Base-by-base conservation (phyloP, 2,329 filamentous ascomycete genomes). In the Colletotrichum melonis region DNA sequence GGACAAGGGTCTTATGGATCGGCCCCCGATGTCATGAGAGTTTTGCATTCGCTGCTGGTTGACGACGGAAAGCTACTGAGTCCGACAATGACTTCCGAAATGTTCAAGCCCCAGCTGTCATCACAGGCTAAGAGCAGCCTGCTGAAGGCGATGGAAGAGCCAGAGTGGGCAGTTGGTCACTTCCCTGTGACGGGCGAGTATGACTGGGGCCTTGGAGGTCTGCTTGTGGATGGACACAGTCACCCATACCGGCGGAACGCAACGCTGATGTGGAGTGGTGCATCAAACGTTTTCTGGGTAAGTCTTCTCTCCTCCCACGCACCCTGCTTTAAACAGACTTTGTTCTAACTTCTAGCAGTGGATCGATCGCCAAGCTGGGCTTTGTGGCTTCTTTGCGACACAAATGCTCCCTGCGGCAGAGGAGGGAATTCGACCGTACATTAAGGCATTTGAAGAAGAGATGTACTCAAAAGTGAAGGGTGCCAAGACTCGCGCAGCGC, bases 51-150 rank as follows among this genome's bases (percentile, higher is more conserved):
- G 2, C 76, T 91, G 1, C 80, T 89, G 0, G 78, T 79, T 1
- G 84, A 89, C 58, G 88, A 90, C 65, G 85, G 84, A 4, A 85
- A 82, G 55, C 75, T 90, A 0, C 81, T 91, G 7, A 81, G 78
- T 24, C 79, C 80, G 0, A 78, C 78, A 4, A 87, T 83, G 0
- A 81, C 86, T 0, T 80, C 84, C 1, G 75, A 81, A 56, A 83
- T 90, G 79, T 89, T 89, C 75, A 76, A 79, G 66, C 82, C 87
- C 0, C 88, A 88, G 57, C 82, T 90, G 0, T 79, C 54, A 12
- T 76, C 73, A 1, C 14, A 32, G 49, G 30, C 63, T 4, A 72
- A 72, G 35, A 63, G 14, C 30, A n/a, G 52, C 11, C 73, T 79
- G 22, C 74, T 82, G 32, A 78, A 79, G 35, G 71, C 75, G 9